Percentiles rank a stretch among this genome's conserved stretches.
Evolutionary conservation across 768 basidiomycete species (phyloP).

Genomic region (Hericium erinaceus): DNA sequence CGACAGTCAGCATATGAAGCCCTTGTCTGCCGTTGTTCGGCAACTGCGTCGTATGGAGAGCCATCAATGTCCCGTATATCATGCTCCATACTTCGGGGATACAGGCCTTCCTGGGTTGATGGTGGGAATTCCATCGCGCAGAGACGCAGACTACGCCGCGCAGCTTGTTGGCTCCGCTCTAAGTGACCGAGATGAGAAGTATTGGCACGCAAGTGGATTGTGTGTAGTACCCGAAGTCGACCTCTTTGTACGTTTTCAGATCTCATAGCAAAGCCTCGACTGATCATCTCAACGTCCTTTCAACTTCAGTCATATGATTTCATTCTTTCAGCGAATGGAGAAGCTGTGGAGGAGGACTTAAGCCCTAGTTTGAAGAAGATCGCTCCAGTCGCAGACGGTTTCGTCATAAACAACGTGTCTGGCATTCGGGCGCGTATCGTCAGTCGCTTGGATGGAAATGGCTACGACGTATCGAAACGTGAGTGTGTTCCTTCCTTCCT

Average conservation of each 20-base stretch:
- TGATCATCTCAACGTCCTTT: conserved; percentile 1
- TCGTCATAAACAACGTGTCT: conserved; percentile 64
- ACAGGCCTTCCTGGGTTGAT: conserved; percentile 38
- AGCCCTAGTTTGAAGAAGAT: conserved; percentile 64
- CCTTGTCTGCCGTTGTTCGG: conserved; percentile 48
- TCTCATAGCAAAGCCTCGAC: not conserved
- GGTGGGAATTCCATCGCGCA: conserved; percentile 60
- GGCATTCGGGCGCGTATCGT: conserved; percentile 75
- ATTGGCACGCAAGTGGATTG: conserved; percentile 66
- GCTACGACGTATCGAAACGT: conserved; percentile 84
- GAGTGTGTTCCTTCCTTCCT: conserved; percentile 19
- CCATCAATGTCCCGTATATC: conserved; percentile 70
- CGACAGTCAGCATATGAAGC: conserved; percentile 41
- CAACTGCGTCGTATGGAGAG: conserved; percentile 53
- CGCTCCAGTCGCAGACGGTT: conserved; percentile 53
- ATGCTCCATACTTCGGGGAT: conserved; percentile 28
- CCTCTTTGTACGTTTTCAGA: conserved; percentile 46
- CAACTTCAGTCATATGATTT: conserved; percentile 67
- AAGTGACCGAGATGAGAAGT: conserved; percentile 37
- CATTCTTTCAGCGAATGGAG: conserved; percentile 56
- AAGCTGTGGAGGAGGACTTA: conserved; percentile 51
- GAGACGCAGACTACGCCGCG: conserved; percentile 77
- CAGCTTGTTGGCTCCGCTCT: conserved; percentile 49
- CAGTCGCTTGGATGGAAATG: conserved; percentile 70
- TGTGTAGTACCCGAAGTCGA: conserved; percentile 64